Evolutionary conservation across 2,329 filamentous ascomycete genomes (phyloP), one percentile per base, ranked within the genome.

Genomic region (Diplodia sapinea): DNA sequence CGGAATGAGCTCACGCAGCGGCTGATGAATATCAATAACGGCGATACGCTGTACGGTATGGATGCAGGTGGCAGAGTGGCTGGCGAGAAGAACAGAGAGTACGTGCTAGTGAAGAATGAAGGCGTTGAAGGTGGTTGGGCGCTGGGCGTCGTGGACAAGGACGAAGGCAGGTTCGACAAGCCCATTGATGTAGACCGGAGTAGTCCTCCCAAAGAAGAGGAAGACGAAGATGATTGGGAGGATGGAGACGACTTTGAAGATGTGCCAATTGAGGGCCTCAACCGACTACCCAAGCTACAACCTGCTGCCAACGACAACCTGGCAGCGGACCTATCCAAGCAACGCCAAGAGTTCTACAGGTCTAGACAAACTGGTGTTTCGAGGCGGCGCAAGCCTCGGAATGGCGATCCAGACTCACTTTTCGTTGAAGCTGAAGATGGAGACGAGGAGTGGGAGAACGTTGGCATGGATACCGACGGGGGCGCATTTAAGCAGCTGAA

Each of bases 41-140:
- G 66, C 2, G 66, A 68, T 40, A 52, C 66, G 17, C 59, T 63
- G 40, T 68, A 57, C 29, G 94, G 94, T 43, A 96, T 96, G 92
- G 90, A 89, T 20, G 87, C 89, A 17, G 83, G 86, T 8, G 85
- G 86, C 1, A 85, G 93, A 63, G 87, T 97, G 71, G 90, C 91
- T 15, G 88, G 95, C 61, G 95, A 99, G 75, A 93, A 89, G 74
- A 92, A 93, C 15, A 89, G 92, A 74, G 95, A 99, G 78, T 99
- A 99, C 74, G 94, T 99, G 13, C 82, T 99, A 4, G 94, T 99
- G 49, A 96, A 95, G 80, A 98, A 98, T 73, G 93, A 96, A 54
- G 92, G 93, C 0, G 93, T 93, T 1, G 94, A 98, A 77, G 95
- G 95, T 55, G 95, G 95, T 5, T 99, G 94, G 93, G 94, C 94